These are phyloP conservation scores for Pythium sp. DNA, from an alignment of 352 stramenopile genomes.

Conservation along the genomic window DNA sequence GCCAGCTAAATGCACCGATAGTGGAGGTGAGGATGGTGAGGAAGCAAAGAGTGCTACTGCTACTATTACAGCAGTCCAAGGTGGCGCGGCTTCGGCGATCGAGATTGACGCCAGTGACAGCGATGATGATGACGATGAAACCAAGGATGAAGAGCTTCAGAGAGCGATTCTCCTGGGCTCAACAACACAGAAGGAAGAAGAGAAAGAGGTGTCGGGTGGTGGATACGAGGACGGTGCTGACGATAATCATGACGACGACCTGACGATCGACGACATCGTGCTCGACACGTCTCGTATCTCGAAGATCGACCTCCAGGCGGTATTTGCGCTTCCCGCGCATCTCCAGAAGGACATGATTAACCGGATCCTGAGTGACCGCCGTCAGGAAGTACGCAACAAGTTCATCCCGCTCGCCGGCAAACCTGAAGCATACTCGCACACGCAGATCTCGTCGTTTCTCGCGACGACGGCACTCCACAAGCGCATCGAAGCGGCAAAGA, in stretches of 20 bases:
- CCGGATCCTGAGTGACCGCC: constrained; percentile 82
- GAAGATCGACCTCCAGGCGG: constrained; percentile 80
- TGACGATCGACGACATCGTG: constrained; percentile 64
- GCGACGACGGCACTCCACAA: constrained; percentile 90
- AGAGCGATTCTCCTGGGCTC: not conserved
- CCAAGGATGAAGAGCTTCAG: constrained; percentile 1
- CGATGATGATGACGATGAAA: not conserved
- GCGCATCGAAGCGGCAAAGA: constrained; percentile 55
- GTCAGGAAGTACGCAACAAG: constrained; percentile 89
- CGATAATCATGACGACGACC: constrained; percentile 23
- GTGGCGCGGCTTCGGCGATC: constrained; percentile 2
- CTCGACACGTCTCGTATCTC: constrained; percentile 52
- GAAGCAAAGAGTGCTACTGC: not conserved
- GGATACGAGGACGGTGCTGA: not conserved
- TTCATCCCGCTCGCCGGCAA: constrained; percentile 96
- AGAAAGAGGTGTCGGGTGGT: not conserved
- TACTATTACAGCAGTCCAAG: not conserved
- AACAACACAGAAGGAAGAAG: not conserved
- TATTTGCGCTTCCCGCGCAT: constrained; percentile 87
- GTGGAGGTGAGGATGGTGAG: constrained; percentile 6
- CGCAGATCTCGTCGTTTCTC: constrained; percentile 95
- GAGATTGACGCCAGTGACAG: constrained; percentile 4
- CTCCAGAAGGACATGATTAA: constrained; percentile 93
- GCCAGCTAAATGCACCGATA: not conserved
- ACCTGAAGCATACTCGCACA: constrained; percentile 93